Evolutionary conservation across 768 basidiomycete species (phyloP).

Genomic region (Tylopilus vinaceipallidus): DNA sequence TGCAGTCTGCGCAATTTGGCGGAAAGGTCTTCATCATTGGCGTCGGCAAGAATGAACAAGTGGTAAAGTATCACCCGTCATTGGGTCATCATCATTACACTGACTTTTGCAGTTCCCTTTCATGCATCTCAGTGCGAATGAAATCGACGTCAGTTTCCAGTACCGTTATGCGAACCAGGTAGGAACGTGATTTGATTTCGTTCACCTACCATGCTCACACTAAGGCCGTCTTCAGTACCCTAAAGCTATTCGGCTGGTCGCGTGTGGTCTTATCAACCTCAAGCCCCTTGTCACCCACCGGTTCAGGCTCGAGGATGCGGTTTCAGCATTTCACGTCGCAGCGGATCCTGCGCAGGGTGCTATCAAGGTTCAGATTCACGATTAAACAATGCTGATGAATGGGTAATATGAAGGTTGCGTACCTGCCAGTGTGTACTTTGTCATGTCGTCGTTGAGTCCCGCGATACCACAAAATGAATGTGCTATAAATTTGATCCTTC

Average conservation of each 20-base stretch:
- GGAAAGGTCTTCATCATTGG: constrained; percentile 71
- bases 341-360: constrained; percentile 66
- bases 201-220: not conserved
- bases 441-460: not conserved
- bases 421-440: too few relatives aligned
- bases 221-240: constrained; percentile 53
- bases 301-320: constrained; percentile 68
- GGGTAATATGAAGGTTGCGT: not conserved
- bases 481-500: not conserved
- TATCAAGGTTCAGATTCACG: constrained; percentile 66
- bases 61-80: constrained; percentile 34
- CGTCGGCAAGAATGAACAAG: constrained; percentile 62
- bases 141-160: constrained; percentile 67
- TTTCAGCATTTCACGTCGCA: constrained; percentile 76
- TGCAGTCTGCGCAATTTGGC: constrained; percentile 60
- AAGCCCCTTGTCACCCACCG: constrained; percentile 80
- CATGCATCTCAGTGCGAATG: constrained; percentile 70
- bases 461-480: not conserved
- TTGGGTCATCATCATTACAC: not conserved
- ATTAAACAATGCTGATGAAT: constrained; percentile 30
- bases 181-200: not conserved
- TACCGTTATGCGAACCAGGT: constrained; percentile 69
- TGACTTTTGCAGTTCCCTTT: constrained; percentile 53
- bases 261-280: constrained; percentile 66
- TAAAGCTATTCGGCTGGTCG: constrained; percentile 80